Evolutionary conservation across 108 stramenopile species (phyloP), one percentile per base, ranked within the genome.

Genomic region (Cylindrotheca closterium): DNA sequence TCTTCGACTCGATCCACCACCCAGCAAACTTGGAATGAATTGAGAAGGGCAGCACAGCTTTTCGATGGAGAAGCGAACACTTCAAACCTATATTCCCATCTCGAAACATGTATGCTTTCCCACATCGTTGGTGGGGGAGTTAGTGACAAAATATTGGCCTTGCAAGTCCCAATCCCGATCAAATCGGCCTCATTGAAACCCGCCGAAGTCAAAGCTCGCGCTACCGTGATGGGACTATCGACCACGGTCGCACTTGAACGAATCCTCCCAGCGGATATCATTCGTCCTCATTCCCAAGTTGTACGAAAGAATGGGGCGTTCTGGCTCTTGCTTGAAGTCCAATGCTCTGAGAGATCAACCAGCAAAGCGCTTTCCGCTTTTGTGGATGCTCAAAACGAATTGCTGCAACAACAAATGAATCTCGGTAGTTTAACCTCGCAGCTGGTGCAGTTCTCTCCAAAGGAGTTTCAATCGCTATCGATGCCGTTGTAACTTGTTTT

Each of bases 1-100:
- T 54, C 22, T 55, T 19, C 55, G n/a, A 55, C 55, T 3, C 3
- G 15, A 19, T 55, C 65, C 19, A 67, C 65, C 17, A 67, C 65
- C 4, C 33, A 47, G 3, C 34, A 47, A 23, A 60, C 22, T 18
- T 17, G 12, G 21, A 3, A 21, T 4, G 37, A 60, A 60, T 4
- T 52, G 12, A 8, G 23, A n/a, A 8, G 51, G 7, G 51, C 51
- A 5, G n/a, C 51, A 10, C 37, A 42, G 37, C 37, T 42, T 10
- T 15, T 42, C 37, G 37, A 42, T 42, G 37, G 37, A 7, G 37
- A 42, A 42, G 7, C 37, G 10, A 42, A 42, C 15, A n/a, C n/a
- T n/a, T n/a, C n/a, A n/a, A n/a, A n/a, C n/a, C n/a, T n/a, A n/a
- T n/a, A n/a, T n/a, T n/a, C n/a, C n/a, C n/a, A n/a, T n/a, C 37